Conservation (phyloP, 2,329 filamentous ascomycete genomes). For the Ophiostoma australiae region DNA sequence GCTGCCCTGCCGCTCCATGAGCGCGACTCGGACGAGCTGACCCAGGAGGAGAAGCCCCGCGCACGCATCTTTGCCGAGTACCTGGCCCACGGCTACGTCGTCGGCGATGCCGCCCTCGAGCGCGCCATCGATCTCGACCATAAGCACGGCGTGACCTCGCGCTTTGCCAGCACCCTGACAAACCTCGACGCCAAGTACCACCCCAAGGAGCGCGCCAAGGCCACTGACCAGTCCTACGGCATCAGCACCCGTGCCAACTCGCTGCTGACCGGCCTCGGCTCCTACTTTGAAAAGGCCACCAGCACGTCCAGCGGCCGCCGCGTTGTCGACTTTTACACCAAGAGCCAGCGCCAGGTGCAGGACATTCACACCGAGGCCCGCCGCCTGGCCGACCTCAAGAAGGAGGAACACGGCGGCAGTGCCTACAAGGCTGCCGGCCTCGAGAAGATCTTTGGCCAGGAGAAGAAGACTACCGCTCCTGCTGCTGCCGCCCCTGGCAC, state of each 20-base stretch:
- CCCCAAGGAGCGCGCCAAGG: slow-evolving; percentile 78
- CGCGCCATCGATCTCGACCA: slow-evolving; percentile 81
- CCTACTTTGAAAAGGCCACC: slow-evolving; percentile 92
- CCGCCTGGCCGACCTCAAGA: slow-evolving; percentile 84
- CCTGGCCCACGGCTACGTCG: slow-evolving; percentile 85
- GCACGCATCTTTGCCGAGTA: slow-evolving; percentile 93
- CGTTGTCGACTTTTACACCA: slow-evolving; percentile 80
- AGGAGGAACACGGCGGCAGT: slow-evolving; percentile 54
- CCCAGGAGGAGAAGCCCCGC: slow-evolving; percentile 95
- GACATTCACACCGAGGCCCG: slow-evolving; percentile 91
- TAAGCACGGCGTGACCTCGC: slow-evolving; percentile 76
- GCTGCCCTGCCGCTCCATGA: slow-evolving; percentile 45
- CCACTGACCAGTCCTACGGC: slow-evolving; percentile 78
- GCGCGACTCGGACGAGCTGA: slow-evolving; percentile 63
- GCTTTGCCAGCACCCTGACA: slow-evolving; percentile 72
- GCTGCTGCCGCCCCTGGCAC: background rate
- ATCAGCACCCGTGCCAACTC: slow-evolving; percentile 67
- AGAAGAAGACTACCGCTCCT: slow-evolving; percentile 23
- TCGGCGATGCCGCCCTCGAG: slow-evolving; percentile 71
- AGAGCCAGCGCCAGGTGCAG: slow-evolving; percentile 80
- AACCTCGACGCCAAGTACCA: slow-evolving; percentile 81
- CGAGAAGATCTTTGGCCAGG: slow-evolving; percentile 51
- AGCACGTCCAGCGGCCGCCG: slow-evolving; percentile 84
- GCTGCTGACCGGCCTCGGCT: slow-evolving; percentile 61
- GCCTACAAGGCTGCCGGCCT: slow-evolving; percentile 57